Base-by-base conservation (phyloP, 345 rosid genomes). In the Rhizophora mangle region DNA sequence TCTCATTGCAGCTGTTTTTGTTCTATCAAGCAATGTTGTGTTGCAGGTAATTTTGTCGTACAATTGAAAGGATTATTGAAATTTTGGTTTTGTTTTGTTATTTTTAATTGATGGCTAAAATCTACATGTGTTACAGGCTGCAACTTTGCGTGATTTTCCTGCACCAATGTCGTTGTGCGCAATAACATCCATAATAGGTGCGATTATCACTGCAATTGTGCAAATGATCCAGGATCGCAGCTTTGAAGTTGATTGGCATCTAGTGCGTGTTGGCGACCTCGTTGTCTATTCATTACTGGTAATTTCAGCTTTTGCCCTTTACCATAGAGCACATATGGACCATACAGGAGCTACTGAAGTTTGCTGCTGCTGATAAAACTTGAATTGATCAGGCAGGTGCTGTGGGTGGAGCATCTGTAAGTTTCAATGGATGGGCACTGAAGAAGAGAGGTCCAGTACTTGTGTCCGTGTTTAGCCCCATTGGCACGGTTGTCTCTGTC, bases 401-500 rank as follows among this genome's bases (percentile, higher is more conserved):
- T 2, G 81, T 85, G 59, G 64, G 85, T 18, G 98, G 98, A 70
- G 86, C 82, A 26, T 83, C 86, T 73, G 75, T 88, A 22, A 93
- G 98, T 81, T 96, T 96, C 85, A 90, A 80, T 61, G 95, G 90
- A 67, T 96, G 97, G 99, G 98, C 95, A 19, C 82, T 90, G 87
- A 90, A 85, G 88, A 89, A 89, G 79, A 82, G 88, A 58, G 99
- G 99, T 58, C 97, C 97, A 2, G 98, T 96, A 72, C 69, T 90
- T 16, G 95, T 83, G 15, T 86, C 99, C 63, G 78, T 92, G 90
- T 96, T 96, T 71, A 88, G 75, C 80, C 99, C 99, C 39, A 82
- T 89, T 34, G 84, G 85, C 10, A 89, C 97, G 0, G 86, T 89
- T 62, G 74, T 86, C 56, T 82, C 97, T 0, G 88, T 90, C 62